These are phyloP conservation scores for Pythium phragmiticola DNA, from an alignment of 352 stramenopile species.

Conservation along the genomic window DNA sequence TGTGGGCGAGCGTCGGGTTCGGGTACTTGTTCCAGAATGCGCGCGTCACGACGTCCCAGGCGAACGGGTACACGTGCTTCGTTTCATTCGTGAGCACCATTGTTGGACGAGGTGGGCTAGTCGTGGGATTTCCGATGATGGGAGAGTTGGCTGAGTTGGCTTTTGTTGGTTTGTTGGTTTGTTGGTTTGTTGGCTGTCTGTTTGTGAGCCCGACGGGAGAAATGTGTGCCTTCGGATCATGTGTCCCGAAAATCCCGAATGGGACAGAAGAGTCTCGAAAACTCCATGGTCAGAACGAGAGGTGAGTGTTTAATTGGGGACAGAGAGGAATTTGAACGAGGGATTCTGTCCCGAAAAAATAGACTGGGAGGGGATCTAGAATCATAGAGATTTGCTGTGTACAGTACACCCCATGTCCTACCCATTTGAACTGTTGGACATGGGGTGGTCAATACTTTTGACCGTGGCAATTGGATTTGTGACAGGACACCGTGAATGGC, in stretches of 20 bases:
- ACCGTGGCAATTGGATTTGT: not conserved
- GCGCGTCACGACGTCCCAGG: constrained; percentile 82
- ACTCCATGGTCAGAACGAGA: constrained; percentile 13
- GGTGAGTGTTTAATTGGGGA: constrained; percentile 9
- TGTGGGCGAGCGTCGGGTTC: constrained; percentile 71
- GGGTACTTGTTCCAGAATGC: constrained; percentile 91
- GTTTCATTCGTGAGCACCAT: constrained; percentile 80
- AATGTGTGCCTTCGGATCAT: not conserved
- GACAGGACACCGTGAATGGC: constrained; percentile 8
- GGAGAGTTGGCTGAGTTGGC: not conserved
- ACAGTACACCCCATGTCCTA: constrained; percentile 8
- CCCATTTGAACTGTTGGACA: not conserved
- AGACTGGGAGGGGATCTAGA: not conserved
- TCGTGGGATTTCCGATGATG: not conserved
- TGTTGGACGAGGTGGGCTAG: not conserved
- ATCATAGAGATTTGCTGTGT: constrained; percentile 24
- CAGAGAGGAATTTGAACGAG: not conserved
- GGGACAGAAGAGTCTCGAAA: constrained; percentile 11
- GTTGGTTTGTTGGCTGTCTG: not conserved
- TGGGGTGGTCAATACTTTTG: constrained; percentile 5
- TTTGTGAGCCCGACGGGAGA: not conserved
- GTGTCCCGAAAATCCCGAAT: constrained; percentile 17
- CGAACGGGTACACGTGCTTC: constrained; percentile 74
- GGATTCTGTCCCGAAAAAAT: constrained; percentile 9
- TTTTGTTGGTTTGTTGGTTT: constrained; percentile 3